phyloP scores from a whole-genome alignment of 1,284 basidiomycete genomes.

The Polyporus tsugae region DNA sequence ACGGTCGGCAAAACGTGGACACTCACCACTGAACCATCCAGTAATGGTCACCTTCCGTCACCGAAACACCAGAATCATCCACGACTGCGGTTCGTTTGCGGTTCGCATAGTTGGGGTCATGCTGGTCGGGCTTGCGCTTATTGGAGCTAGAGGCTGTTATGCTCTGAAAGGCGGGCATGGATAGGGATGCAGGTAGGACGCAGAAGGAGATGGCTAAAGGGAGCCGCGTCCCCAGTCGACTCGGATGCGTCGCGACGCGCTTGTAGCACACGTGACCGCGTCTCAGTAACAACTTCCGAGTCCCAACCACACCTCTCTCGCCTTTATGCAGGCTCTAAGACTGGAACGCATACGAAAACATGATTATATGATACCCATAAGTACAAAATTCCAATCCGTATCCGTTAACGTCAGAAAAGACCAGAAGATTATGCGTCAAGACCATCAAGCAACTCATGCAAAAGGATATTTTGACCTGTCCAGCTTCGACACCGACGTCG shows the following conservation, averaged over 20 bases:
- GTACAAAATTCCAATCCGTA: constrained; percentile 15
- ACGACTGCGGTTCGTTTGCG: constrained; percentile 48
- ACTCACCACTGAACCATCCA: constrained; percentile 78
- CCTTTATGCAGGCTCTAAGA: too few relatives aligned
- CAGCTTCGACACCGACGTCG: constrained; percentile 41
- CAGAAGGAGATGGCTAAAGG: constrained; percentile 8
- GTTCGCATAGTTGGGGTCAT: constrained; percentile 38
- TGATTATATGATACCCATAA: constrained; percentile 25
- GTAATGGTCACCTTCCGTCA: constrained; percentile 49
- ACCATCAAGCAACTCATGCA: constrained; percentile 3
- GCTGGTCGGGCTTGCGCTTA: constrained; percentile 43
- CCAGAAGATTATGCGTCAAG: background rate
- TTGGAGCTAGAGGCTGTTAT: constrained; percentile 22
- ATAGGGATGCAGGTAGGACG: background rate
- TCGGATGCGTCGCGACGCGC: constrained; percentile 34
- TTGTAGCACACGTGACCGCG: constrained; percentile 26
- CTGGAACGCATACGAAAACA: constrained; percentile 3
- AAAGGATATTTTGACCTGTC: constrained; percentile 50
- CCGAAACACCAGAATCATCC: constrained; percentile 20
- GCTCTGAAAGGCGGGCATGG: constrained; percentile 39
- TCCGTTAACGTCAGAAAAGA: constrained; percentile 2
- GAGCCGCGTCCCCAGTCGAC: constrained; percentile 13
- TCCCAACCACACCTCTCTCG: too few relatives aligned
- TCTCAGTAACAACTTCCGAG: too few relatives aligned
- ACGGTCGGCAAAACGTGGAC: background rate